These are phyloP conservation scores for Dovyalis caffra DNA, from an alignment of 345 rosid genomes.

Conservation along the genomic window DNA sequence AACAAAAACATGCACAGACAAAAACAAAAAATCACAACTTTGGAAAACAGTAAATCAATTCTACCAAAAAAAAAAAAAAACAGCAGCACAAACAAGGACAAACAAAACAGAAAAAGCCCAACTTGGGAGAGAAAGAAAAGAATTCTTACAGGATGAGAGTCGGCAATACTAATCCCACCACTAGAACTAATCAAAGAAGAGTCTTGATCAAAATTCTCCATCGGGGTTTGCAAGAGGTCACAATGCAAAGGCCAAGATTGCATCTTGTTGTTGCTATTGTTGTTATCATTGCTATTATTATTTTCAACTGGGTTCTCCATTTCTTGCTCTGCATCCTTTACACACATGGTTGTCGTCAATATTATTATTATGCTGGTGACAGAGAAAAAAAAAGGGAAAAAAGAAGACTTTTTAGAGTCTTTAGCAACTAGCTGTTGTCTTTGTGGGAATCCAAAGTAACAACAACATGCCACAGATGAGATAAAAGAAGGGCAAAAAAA, in stretches of 20 bases:
- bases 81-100: not conserved
- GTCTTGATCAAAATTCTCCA: conserved; percentile 38
- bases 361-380: not conserved
- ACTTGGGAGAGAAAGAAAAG: not conserved
- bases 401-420: conserved; percentile 1
- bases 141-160: conserved; percentile 44
- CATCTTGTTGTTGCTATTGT: conserved; percentile 19
- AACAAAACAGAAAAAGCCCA: not conserved
- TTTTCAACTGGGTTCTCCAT: conserved; percentile 13
- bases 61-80: not conserved
- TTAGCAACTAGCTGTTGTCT: not conserved
- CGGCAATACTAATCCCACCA: conserved; percentile 21
- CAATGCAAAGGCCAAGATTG: conserved; percentile 42
- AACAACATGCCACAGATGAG: not conserved
- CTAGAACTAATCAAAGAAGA: conserved; percentile 32
- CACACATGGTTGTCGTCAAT: conserved; percentile 43
- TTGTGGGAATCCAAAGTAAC: conserved; percentile 26
- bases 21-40: not conserved
- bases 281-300: conserved; percentile 13
- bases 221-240: conserved; percentile 41
- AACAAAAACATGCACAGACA: not conserved
- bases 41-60: not conserved
- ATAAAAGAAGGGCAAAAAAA: not conserved
- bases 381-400: not conserved
- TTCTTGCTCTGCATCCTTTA: conserved; percentile 43